Base-by-base conservation (phyloP, 257 asterid genomes). In the Solanum tarapatanum region DNA sequence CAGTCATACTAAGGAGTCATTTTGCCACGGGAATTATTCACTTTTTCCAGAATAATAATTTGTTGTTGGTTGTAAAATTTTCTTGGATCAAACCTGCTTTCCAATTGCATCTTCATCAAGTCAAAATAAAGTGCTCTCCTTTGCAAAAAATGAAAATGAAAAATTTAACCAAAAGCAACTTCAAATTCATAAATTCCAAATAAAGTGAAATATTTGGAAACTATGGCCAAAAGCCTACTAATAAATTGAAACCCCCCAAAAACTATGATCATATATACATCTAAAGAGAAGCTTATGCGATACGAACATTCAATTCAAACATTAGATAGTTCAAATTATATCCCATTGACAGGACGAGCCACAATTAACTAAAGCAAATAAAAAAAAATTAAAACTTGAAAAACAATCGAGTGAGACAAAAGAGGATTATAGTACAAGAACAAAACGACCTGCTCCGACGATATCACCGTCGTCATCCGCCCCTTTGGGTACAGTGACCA, bases 401-500 rank as follows among this genome's bases (percentile, higher is more conserved):
- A 55, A 55, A 55, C 24, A 55, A 55, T 58, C 28, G 64, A 55
- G 64, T 55, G n/a, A 55, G 9, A 55, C n/a, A 55, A 55, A 21
- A n/a, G 83, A 37, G 60, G 23, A 39, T 76, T 76, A 84, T 90
- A 90, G 96, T 92, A 94, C 96, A 94, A 94, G 91, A n/a, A 94
- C 92, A 87, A 94, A 93, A 87, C 91, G 84, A 48, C 91, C 92
- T 85, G 87, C 93, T 83, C 91, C 94, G 32, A 89, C 94, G 7
- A 89, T 45, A 85, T 39, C 92, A 35, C 73, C 93, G 3, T 45
- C 93, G 37, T 48, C 90, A 37, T 55, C 91, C 64, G 66, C 89
- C 37, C 91, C 95, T 88, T 94, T 95, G 19, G 98, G 98, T 76
- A 95, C 98, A 82, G 93, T 94, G 33, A 95, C 93, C 62, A 94